phyloP scores from a whole-genome alignment of 2,329 filamentous ascomycete genomes.

The Helicocarpus griseus region DNA sequence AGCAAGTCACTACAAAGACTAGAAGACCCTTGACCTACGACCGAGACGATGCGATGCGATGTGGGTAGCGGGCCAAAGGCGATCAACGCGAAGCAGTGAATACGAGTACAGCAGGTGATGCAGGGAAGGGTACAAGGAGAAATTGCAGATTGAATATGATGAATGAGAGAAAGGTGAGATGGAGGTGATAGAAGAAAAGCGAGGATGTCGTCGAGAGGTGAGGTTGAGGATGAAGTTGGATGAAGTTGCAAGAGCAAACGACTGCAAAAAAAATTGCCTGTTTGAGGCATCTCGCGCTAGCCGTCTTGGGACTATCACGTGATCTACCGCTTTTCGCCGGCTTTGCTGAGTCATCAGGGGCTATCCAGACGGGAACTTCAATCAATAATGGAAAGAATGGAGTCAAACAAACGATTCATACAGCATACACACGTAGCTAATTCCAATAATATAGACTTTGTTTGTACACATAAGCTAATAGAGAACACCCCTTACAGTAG shows the following conservation, averaged over 20 bases:
- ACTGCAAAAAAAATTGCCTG: neutral
- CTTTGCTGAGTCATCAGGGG: neutral
- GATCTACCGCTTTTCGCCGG: neutral
- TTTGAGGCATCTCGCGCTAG: neutral
- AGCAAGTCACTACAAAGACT: slow-evolving; percentile 5
- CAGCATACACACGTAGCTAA: too few relatives aligned
- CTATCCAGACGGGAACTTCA: too few relatives aligned
- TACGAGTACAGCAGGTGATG: slow-evolving; percentile 5
- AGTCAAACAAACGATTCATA: too few relatives aligned
- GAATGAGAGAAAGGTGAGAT: neutral
- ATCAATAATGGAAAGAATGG: too few relatives aligned
- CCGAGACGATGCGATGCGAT: neutral
- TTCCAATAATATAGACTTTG: too few relatives aligned
- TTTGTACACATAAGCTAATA: too few relatives aligned
- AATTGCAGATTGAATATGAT: neutral
- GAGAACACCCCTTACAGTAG: too few relatives aligned
- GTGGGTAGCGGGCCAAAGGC: neutral
- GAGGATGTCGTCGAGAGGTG: neutral
- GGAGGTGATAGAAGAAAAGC: neutral
- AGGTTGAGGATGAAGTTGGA: slow-evolving; percentile 12
- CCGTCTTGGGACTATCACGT: neutral
- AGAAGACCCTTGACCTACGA: neutral
- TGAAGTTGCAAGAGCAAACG: neutral
- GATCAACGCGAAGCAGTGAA: slow-evolving; percentile 5
- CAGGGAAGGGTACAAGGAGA: slow-evolving; percentile 5